Percentiles rank a stretch among this genome's conserved stretches.
phyloP scores from a whole-genome alignment of 2,329 filamentous ascomycete genomes.

The Aspergillus persii region DNA sequence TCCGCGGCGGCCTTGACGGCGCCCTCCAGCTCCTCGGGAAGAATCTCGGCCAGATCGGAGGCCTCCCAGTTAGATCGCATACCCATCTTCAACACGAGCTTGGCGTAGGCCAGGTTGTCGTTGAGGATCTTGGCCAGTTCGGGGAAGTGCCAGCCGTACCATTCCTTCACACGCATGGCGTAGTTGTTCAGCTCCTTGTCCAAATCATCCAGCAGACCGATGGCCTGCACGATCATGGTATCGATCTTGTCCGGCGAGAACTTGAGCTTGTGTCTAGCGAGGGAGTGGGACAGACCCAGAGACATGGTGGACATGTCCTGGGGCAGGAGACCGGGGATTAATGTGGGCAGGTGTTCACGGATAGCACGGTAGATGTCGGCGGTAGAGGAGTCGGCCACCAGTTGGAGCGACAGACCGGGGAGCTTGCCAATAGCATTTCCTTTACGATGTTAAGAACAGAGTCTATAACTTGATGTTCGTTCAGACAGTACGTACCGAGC shows the following conservation, averaged over 20 bases:
- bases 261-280: conserved; percentile 96
- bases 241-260: conserved; percentile 99
- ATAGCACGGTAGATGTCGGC: conserved; percentile 92
- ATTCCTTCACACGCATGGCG: conserved; percentile 98
- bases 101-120: conserved; percentile 92
- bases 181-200: conserved; percentile 99
- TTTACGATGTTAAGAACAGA: conserved; percentile 23
- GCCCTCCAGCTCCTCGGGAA: conserved; percentile 91
- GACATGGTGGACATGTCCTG: conserved; percentile 92
- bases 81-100: conserved; percentile 83
- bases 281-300: conserved; percentile 91
- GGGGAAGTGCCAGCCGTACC: conserved; percentile 99
- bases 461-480: background rate
- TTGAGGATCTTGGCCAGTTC: conserved; percentile 96
- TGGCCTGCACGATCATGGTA: conserved; percentile 98
- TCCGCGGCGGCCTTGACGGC: conserved; percentile 93
- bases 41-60: conserved; percentile 79
- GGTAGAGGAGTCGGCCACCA: conserved; percentile 77
- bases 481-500: conserved; percentile 55
- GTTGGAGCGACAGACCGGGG: conserved; percentile 78
- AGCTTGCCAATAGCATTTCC: conserved; percentile 89
- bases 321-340: conserved; percentile 83
- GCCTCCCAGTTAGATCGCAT: conserved; percentile 77
- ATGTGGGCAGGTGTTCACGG: conserved; percentile 81
- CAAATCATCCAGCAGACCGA: conserved; percentile 88